Evolutionary conservation across 352 stramenopile species (phyloP).

Genomic region (Pythium phragmiticola): DNA sequence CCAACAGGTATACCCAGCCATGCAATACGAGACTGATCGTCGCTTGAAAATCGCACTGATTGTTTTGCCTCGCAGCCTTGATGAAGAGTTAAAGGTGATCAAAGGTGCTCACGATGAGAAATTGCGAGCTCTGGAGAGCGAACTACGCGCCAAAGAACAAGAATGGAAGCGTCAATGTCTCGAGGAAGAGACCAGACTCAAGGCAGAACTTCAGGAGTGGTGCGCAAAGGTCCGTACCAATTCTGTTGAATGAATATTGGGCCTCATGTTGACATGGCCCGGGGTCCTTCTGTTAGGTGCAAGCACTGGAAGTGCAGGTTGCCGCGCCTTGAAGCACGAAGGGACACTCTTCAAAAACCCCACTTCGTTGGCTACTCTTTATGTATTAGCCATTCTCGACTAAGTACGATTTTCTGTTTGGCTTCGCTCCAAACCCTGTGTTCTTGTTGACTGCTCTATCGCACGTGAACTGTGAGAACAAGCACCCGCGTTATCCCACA

Average conservation of each 20-base stretch:
- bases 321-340: background rate
- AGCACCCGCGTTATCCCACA: background rate
- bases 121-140: background rate
- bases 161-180: slow-evolving; percentile 22
- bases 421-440: slow-evolving; percentile 3
- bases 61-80: background rate
- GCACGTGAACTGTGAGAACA: slow-evolving; percentile 12
- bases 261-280: background rate
- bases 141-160: slow-evolving; percentile 15
- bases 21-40: background rate
- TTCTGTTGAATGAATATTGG: background rate
- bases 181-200: slow-evolving; percentile 22
- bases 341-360: background rate
- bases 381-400: slow-evolving; percentile 12
- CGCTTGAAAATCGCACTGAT: background rate
- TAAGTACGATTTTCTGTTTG: slow-evolving; percentile 23
- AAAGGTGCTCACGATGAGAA: background rate
- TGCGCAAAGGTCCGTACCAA: slow-evolving; percentile 19
- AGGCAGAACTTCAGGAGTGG: slow-evolving; percentile 21
- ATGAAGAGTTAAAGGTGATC: background rate
- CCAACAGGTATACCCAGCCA: background rate
- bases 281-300: slow-evolving; percentile 2
- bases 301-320: slow-evolving; percentile 11
- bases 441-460: slow-evolving; percentile 5
- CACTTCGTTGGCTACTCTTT: slow-evolving; percentile 13